These are phyloP conservation scores for Sporothrix euskadiensis DNA, from an alignment of 2,329 filamentous ascomycete species.

Conservation along the genomic window DNA sequence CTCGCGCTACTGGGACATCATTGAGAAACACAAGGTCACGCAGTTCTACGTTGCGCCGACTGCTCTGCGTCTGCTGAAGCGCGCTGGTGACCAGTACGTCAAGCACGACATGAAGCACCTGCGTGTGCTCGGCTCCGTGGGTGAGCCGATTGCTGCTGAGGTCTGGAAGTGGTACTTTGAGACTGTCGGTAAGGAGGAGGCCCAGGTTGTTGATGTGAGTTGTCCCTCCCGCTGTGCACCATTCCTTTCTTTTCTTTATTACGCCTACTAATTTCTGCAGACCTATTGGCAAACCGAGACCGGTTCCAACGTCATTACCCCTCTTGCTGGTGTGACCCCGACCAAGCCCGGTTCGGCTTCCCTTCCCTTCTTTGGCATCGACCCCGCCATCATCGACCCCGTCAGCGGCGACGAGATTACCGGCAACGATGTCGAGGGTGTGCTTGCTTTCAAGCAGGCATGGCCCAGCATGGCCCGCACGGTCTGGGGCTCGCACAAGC, in stretches of 20 bases:
- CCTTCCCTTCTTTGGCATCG: slow-evolving; percentile 96
- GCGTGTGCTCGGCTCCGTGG: slow-evolving; percentile 88
- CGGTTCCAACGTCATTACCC: slow-evolving; percentile 92
- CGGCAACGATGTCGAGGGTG: slow-evolving; percentile 96
- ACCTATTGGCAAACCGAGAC: slow-evolving; percentile 99
- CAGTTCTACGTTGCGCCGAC: slow-evolving; percentile 99
- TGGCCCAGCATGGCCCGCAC: slow-evolving; percentile 99
- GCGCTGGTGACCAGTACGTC: slow-evolving; percentile 90
- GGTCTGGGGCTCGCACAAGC: slow-evolving; percentile 95
- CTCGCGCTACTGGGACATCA: slow-evolving; percentile 98
- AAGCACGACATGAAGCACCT: slow-evolving; percentile 86
- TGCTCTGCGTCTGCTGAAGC: slow-evolving; percentile 88
- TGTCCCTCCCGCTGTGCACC: not conserved
- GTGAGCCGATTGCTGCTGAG: slow-evolving; percentile 95
- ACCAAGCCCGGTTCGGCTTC: slow-evolving; percentile 97
- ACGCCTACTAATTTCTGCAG: slow-evolving; percentile 49
- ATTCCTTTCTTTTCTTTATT: not conserved
- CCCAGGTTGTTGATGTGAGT: slow-evolving; percentile 91
- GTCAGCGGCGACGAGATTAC: slow-evolving; percentile 90
- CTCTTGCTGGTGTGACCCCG: slow-evolving; percentile 86
- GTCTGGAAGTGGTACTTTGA: slow-evolving; percentile 99
- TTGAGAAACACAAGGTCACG: slow-evolving; percentile 90
- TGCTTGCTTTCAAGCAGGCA: slow-evolving; percentile 92
- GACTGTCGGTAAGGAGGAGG: slow-evolving; percentile 87
- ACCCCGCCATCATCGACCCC: slow-evolving; percentile 95